These are phyloP conservation scores for Harrya chromipes DNA, from an alignment of 768 basidiomycete genomes.

Conservation along the genomic window DNA sequence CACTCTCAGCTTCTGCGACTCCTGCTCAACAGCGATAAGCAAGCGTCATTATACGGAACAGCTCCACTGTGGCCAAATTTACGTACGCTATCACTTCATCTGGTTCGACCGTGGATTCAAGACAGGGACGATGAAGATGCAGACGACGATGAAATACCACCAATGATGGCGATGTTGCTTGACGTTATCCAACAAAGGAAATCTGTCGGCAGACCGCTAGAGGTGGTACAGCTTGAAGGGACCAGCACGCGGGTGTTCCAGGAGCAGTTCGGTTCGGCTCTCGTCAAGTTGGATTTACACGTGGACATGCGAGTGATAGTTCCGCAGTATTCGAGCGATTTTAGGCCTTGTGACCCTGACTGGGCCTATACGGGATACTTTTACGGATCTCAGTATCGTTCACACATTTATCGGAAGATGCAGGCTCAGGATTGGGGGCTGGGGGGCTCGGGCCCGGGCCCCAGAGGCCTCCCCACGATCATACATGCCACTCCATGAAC, in stretches of 20 bases:
- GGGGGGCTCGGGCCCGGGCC: slow-evolving; percentile 20
- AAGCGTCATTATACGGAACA: slow-evolving; percentile 32
- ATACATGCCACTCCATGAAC: slow-evolving; percentile 23
- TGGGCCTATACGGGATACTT: slow-evolving; percentile 29
- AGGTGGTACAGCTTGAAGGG: slow-evolving; percentile 27
- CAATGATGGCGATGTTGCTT: slow-evolving; percentile 29
- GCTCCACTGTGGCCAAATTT: slow-evolving; percentile 31
- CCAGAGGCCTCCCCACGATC: slow-evolving; percentile 28
- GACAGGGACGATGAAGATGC: slow-evolving; percentile 30
- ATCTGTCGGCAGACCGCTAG: slow-evolving; percentile 27
- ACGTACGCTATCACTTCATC: slow-evolving; percentile 27
- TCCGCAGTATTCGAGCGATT: slow-evolving; percentile 15
- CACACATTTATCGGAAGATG: slow-evolving; percentile 29
- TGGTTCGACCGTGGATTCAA: slow-evolving; percentile 27
- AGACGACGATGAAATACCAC: slow-evolving; percentile 32
- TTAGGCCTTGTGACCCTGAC: slow-evolving; percentile 21
- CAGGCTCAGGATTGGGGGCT: slow-evolving; percentile 27
- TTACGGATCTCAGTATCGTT: slow-evolving; percentile 31
- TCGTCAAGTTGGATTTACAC: slow-evolving; percentile 27
- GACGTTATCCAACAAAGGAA: slow-evolving; percentile 32
- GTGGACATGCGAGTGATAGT: slow-evolving; percentile 22
- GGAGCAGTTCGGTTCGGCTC: slow-evolving; percentile 21
- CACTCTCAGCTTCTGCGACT: slow-evolving; percentile 33
- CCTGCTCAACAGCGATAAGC: slow-evolving; percentile 33
- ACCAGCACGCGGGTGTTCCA: slow-evolving; percentile 22